These are phyloP conservation scores for Pseudogymnoascus sp. DNA, from an alignment of 2,329 filamentous ascomycete genomes.

Conservation along the genomic window DNA sequence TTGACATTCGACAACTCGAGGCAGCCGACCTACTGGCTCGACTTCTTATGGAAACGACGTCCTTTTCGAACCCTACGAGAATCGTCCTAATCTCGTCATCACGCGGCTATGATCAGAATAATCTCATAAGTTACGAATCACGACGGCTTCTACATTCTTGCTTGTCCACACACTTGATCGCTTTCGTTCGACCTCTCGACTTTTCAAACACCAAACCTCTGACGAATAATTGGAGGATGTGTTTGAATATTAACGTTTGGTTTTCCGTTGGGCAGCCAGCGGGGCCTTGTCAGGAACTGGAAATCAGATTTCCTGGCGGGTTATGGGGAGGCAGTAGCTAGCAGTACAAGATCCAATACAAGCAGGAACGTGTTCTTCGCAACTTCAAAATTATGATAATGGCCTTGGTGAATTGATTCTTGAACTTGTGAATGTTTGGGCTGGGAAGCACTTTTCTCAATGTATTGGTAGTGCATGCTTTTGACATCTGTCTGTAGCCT, in stretches of 20 bases:
- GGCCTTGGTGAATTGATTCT: neutral
- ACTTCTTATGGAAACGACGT: conserved; percentile 27
- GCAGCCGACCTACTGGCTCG: conserved; percentile 29
- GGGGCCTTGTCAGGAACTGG: neutral
- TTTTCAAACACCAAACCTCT: neutral
- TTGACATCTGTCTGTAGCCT: neutral
- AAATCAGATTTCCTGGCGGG: conserved; percentile 9
- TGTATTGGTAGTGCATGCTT: neutral
- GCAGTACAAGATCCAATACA: conserved; percentile 22
- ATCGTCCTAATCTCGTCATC: conserved; percentile 32
- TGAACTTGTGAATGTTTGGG: no score
- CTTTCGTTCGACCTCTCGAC: conserved; percentile 3
- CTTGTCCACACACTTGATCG: conserved; percentile 2
- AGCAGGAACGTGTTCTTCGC: conserved; percentile 21
- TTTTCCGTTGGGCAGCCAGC: neutral
- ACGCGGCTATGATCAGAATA: conserved; percentile 29
- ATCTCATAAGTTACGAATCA: conserved; percentile 28
- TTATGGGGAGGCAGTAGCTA: conserved; percentile 25
- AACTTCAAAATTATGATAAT: conserved; percentile 18
- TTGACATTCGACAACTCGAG: conserved; percentile 15
- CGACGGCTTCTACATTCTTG: conserved; percentile 12
- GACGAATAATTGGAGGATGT: conserved; percentile 9
- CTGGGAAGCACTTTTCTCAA: no score
- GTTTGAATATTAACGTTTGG: neutral
- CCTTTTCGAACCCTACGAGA: conserved; percentile 30